Conservation (phyloP, 192 early-diverging fungal species). For the Coemansia sp. region DNA sequence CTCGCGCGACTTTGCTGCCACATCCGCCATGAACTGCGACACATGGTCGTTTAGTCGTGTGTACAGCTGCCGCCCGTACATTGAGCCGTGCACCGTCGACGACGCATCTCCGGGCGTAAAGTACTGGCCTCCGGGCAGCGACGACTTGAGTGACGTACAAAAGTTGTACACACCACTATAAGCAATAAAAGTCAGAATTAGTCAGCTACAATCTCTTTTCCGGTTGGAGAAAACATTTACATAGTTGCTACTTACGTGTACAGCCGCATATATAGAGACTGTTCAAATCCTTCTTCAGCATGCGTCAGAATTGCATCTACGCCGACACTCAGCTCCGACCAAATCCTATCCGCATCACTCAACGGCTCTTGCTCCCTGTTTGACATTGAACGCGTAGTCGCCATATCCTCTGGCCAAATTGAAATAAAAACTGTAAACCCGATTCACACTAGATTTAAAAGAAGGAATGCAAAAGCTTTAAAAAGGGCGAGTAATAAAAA, state of each 20-base stretch:
- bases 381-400: conserved; percentile 8
- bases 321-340: conserved; percentile 73
- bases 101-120: conserved; percentile 49
- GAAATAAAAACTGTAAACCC: neutral
- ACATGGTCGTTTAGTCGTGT: conserved; percentile 59
- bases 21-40: conserved; percentile 50
- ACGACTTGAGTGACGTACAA: conserved; percentile 40
- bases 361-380: conserved; percentile 4
- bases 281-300: conserved; percentile 71
- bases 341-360: conserved; percentile 60
- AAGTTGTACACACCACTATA: conserved; percentile 56
- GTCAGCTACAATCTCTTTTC: neutral
- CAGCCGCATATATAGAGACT: conserved; percentile 69
- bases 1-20: conserved; percentile 60
- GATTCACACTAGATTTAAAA: conserved; percentile 5
- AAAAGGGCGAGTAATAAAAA: neutral
- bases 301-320: conserved; percentile 80
- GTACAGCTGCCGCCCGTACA: conserved; percentile 68
- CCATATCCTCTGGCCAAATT: neutral
- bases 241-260: conserved; percentile 63
- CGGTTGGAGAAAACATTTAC: no score
- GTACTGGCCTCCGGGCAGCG: conserved; percentile 24
- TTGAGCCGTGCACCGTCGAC: conserved; percentile 35
- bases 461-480: neutral
- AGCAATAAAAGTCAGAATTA: neutral